A percentile compares a stretch with the other conserved stretches of the same genome.
These are phyloP conservation scores for Epithemia pelagica DNA, from an alignment of 108 stramenopile species.

Conservation along the genomic window DNA sequence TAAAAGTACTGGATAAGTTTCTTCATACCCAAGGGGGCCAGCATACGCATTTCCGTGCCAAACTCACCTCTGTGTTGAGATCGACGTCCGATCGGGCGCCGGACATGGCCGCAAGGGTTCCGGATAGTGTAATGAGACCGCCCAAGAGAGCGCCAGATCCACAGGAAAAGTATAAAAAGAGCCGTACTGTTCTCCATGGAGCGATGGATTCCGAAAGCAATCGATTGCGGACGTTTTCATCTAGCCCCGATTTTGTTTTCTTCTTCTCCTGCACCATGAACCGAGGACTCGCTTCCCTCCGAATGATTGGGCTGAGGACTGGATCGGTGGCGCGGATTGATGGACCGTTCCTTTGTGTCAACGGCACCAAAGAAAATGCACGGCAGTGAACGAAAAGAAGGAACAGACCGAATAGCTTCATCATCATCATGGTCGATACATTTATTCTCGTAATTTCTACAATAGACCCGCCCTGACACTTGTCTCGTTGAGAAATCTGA, in stretches of 20 bases:
- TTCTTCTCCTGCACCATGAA: too few relatives aligned
- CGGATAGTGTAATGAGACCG: constrained; percentile 56
- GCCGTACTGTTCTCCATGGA: constrained; percentile 71
- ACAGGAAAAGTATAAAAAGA: constrained; percentile 59
- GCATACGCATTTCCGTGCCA: background rate
- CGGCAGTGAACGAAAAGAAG: too few relatives aligned
- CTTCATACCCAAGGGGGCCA: background rate
- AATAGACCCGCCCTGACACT: too few relatives aligned
- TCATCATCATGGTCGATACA: too few relatives aligned
- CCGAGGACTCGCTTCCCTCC: too few relatives aligned
- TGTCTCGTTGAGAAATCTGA: too few relatives aligned
- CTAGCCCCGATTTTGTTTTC: constrained; percentile 27
- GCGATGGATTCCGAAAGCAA: constrained; percentile 72
- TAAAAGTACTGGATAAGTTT: background rate
- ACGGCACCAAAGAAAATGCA: too few relatives aligned
- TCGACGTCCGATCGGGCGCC: constrained; percentile 60
- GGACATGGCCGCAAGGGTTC: constrained; percentile 44
- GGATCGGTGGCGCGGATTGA: too few relatives aligned
- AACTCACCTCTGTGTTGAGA: constrained; percentile 54
- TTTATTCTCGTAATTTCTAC: too few relatives aligned
- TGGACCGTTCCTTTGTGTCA: too few relatives aligned
- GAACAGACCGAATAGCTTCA: too few relatives aligned
- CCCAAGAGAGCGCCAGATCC: constrained; percentile 72
- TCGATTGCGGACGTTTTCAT: constrained; percentile 34
- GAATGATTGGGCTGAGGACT: too few relatives aligned